phyloP scores from a whole-genome alignment of 1,284 basidiomycete species.

The Boletus chippewaensis region DNA sequence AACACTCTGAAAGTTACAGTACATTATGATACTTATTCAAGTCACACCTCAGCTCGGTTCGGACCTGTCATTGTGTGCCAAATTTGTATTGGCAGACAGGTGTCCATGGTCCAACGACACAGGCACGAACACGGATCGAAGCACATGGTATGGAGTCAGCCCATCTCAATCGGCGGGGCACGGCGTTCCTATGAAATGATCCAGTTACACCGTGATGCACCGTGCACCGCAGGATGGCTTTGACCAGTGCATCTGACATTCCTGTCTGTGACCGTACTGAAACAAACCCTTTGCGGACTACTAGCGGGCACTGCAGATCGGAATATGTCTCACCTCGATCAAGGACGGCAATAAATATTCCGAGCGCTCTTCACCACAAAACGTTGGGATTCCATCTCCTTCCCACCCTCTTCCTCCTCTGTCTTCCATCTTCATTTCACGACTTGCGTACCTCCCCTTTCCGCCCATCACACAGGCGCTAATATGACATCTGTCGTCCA shows the following conservation, averaged over 20 bases:
- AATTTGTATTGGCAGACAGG: too few relatives aligned
- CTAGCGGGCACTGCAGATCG: not conserved
- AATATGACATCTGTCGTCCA: constrained; percentile 9
- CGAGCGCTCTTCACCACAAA: not conserved
- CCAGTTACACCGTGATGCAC: too few relatives aligned
- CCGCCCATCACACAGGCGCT: not conserved
- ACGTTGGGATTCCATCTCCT: not conserved
- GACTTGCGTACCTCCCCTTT: not conserved
- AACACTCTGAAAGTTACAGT: too few relatives aligned
- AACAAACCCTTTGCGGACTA: not conserved
- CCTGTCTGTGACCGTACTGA: not conserved
- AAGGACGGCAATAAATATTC: not conserved
- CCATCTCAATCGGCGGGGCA: not conserved
- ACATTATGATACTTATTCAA: too few relatives aligned
- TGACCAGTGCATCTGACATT: too few relatives aligned
- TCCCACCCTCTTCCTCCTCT: not conserved
- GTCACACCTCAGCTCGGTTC: too few relatives aligned
- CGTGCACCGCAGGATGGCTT: not conserved
- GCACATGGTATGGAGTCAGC: not conserved
- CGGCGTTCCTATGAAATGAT: too few relatives aligned
- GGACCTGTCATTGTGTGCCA: too few relatives aligned
- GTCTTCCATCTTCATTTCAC: not conserved
- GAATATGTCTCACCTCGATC: not conserved
- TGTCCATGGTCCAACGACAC: too few relatives aligned
- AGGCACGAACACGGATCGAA: not conserved